Conservation (phyloP, 163 green algal genomes). For the Chloromonas sp. region DNA sequence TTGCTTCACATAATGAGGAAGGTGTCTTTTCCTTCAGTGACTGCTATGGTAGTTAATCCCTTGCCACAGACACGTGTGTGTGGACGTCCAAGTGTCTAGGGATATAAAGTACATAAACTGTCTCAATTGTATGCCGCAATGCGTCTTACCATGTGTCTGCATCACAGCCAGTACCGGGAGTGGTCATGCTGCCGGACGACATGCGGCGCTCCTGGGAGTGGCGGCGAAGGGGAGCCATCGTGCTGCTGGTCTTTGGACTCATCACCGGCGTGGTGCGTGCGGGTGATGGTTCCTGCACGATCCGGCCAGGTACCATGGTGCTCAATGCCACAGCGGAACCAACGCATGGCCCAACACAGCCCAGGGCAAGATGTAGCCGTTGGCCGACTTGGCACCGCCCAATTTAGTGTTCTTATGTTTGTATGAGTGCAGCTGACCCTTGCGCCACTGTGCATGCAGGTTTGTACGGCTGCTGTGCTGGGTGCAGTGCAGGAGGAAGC, state of each 20-base stretch:
- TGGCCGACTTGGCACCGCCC: too few species aligned
- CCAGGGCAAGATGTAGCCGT: too few species aligned
- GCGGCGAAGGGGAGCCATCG: constrained; percentile 43
- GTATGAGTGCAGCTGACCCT: not conserved
- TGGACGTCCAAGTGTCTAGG: too few species aligned
- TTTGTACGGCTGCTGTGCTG: constrained; percentile 65
- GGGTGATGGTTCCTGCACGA: not conserved
- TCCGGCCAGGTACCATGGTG: not conserved
- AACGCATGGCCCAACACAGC: too few species aligned
- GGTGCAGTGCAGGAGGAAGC: constrained; percentile 57
- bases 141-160: too few species aligned
- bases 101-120: too few species aligned
- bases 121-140: too few species aligned
- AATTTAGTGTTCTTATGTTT: too few species aligned
- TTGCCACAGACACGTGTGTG: too few species aligned
- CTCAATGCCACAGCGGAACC: not conserved
- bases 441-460: not conserved
- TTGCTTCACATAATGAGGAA: too few species aligned
- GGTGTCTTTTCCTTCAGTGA: too few species aligned
- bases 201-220: constrained; percentile 24
- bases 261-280: constrained; percentile 36
- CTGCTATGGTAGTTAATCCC: too few species aligned
- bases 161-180: not conserved
- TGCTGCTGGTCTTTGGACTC: constrained; percentile 62
- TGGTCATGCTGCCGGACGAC: constrained; percentile 1